A percentile compares a stretch with the other conserved stretches of the same genome.
Evolutionary conservation across 495 filamentous ascomycete genomes (phyloP).

Genomic region (Tuber indicum): DNA sequence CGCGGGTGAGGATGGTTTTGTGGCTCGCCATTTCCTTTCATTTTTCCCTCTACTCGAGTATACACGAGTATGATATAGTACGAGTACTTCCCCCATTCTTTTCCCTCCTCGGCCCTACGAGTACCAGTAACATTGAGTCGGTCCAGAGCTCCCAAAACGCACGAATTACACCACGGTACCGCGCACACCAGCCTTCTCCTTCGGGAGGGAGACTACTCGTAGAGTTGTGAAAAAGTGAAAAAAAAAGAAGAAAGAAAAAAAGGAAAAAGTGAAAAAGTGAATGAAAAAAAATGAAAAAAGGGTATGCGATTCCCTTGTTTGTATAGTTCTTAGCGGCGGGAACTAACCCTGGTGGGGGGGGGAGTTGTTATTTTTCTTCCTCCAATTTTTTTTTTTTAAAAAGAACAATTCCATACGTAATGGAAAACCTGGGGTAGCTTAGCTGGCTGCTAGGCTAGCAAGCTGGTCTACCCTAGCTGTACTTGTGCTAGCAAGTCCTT

Average conservation of each 20-base stretch:
- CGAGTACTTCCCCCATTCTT: not conserved
- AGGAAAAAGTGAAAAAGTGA: not conserved
- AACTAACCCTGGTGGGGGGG: not conserved
- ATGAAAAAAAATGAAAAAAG: not conserved
- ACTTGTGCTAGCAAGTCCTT: not conserved
- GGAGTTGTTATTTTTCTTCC: not conserved
- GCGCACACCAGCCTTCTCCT: not conserved
- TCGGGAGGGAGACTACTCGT: not conserved
- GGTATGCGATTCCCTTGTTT: not conserved
- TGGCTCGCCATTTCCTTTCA: not conserved
- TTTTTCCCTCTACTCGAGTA: not conserved
- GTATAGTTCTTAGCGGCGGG: conserved; percentile 3
- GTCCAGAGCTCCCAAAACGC: not conserved
- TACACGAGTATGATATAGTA: too few species aligned
- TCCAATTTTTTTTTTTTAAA: not conserved
- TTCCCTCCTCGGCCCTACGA: not conserved
- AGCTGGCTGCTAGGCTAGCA: not conserved
- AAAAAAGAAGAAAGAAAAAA: not conserved
- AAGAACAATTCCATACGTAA: conserved; percentile 33
- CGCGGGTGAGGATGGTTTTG: not conserved
- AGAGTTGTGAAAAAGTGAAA: not conserved
- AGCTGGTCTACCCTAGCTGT: not conserved
- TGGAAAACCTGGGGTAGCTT: conserved; percentile 28
- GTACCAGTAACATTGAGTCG: not conserved
- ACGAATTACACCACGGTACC: not conserved